These are phyloP conservation scores for Pyrenophora graminea DNA, from an alignment of 2,329 filamentous ascomycete species.

Conservation along the genomic window DNA sequence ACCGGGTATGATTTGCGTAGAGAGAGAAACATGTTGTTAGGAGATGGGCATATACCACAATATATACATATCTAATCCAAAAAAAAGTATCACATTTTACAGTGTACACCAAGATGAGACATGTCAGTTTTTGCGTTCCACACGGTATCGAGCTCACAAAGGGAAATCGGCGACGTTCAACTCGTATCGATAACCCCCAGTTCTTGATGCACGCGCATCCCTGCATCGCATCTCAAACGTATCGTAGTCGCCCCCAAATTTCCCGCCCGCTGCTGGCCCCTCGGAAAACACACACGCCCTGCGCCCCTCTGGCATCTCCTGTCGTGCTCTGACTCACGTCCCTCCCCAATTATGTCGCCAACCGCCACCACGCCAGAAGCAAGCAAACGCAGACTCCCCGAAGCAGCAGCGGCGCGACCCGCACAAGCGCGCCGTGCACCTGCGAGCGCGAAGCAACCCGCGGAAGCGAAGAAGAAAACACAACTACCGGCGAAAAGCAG, in stretches of 20 bases:
- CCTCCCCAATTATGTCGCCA: slow-evolving; percentile 24
- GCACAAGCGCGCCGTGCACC: neutral
- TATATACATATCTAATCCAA: neutral
- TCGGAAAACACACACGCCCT: neutral
- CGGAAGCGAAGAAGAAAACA: slow-evolving; percentile 18
- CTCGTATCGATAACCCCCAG: slow-evolving; percentile 2
- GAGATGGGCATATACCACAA: no score
- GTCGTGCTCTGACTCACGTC: neutral
- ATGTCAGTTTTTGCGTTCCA: no score
- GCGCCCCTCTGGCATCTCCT: slow-evolving; percentile 7
- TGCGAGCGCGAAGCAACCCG: no score
- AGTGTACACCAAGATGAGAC: no score
- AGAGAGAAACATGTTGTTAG: no score
- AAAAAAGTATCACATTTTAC: neutral
- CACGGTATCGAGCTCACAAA: no score
- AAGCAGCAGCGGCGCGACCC: slow-evolving; percentile 15
- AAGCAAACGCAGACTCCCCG: slow-evolving; percentile 41
- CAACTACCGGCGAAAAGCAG: slow-evolving; percentile 16
- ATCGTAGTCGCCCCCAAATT: no score
- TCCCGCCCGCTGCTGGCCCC: slow-evolving; percentile 13
- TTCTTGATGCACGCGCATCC: slow-evolving; percentile 10
- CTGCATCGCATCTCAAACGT: slow-evolving; percentile 13
- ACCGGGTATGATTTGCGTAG: neutral
- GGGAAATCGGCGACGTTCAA: neutral
- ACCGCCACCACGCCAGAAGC: slow-evolving; percentile 16